Conservation (phyloP, 2,329 filamentous ascomycete genomes). For the Cordyceps sp. region DNA sequence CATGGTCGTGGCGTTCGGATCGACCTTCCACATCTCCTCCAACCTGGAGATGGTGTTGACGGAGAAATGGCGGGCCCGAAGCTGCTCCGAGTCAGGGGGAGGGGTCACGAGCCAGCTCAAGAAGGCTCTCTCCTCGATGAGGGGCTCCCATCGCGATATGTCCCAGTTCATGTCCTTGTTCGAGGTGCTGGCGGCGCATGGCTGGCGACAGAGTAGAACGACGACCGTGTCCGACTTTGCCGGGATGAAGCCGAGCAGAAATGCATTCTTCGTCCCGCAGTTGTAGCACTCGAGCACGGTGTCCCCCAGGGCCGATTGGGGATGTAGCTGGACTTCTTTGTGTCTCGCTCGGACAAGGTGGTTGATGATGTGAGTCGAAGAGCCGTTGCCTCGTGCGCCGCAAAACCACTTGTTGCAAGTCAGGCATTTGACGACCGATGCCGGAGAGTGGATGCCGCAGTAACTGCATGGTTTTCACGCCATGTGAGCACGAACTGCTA, state of each 20-base stretch:
- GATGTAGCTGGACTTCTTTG: conserved; percentile 96
- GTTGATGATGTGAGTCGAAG: conserved; percentile 95
- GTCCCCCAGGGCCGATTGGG: conserved; percentile 80
- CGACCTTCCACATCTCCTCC: conserved; percentile 98
- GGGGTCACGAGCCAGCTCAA: conserved; percentile 80
- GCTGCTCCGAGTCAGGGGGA: conserved; percentile 86
- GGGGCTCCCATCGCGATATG: conserved; percentile 88
- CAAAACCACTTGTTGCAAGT: conserved; percentile 98
- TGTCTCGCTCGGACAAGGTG: conserved; percentile 93
- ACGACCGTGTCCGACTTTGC: conserved; percentile 98
- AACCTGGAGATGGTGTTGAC: conserved; percentile 91
- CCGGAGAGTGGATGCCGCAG: conserved; percentile 92
- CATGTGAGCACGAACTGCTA: not conserved
- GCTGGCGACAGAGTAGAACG: conserved; percentile 88
- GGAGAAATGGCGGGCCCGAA: conserved; percentile 82
- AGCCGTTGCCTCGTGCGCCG: conserved; percentile 89
- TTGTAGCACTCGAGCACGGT: conserved; percentile 98
- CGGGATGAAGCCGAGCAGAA: conserved; percentile 91
- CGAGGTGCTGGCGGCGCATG: conserved; percentile 84
- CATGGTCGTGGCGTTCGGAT: conserved; percentile 70
- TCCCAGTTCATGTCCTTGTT: conserved; percentile 99
- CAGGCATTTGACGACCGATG: conserved; percentile 90
- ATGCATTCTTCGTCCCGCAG: conserved; percentile 98
- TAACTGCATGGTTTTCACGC: conserved; percentile 46
- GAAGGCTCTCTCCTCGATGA: conserved; percentile 94